Conservation (phyloP, 192 early-diverging fungal species). For the Coemansia sp. region DNA sequence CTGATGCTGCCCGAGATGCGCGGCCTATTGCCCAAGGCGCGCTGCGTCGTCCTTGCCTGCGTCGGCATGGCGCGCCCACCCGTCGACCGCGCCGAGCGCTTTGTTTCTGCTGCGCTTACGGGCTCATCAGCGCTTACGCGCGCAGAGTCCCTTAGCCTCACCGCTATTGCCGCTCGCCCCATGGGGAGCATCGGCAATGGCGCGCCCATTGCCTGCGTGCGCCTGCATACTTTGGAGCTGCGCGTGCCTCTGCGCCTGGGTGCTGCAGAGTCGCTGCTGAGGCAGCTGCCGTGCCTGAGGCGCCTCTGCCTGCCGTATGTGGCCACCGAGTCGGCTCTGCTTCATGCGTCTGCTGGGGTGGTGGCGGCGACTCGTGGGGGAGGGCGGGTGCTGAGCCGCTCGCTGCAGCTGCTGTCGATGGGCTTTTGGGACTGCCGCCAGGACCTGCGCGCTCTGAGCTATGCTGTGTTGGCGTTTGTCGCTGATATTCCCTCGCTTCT, state of each 20-base stretch:
- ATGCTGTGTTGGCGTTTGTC: not conserved
- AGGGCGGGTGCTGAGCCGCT: not conserved
- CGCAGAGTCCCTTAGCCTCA: not conserved
- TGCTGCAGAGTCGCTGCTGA: not conserved
- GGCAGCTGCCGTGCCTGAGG: conserved; percentile 10
- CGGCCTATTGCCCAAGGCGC: not conserved
- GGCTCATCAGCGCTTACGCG: not conserved
- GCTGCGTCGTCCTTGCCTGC: not conserved
- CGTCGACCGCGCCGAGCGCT: conserved; percentile 2
- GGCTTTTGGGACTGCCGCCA: conserved; percentile 32
- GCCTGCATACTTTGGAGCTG: conserved; percentile 11
- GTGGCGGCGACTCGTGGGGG: not conserved
- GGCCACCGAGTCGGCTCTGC: conserved; percentile 1
- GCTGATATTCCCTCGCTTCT: not conserved
- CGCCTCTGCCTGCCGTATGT: conserved; percentile 8
- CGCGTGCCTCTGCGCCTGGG: conserved; percentile 7
- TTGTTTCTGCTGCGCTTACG: not conserved
- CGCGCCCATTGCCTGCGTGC: not conserved
- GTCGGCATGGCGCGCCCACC: not conserved
- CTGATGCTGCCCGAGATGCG: not conserved
- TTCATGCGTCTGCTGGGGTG: too few relatives aligned
- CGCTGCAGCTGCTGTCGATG: conserved; percentile 12
- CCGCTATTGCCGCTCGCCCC: not conserved
- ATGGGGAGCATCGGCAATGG: not conserved
- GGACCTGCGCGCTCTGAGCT: conserved; percentile 7